These are phyloP conservation scores for Wickerhamomyces chambardii DNA, from an alignment of 805 yeast genomes.

Conservation along the genomic window DNA sequence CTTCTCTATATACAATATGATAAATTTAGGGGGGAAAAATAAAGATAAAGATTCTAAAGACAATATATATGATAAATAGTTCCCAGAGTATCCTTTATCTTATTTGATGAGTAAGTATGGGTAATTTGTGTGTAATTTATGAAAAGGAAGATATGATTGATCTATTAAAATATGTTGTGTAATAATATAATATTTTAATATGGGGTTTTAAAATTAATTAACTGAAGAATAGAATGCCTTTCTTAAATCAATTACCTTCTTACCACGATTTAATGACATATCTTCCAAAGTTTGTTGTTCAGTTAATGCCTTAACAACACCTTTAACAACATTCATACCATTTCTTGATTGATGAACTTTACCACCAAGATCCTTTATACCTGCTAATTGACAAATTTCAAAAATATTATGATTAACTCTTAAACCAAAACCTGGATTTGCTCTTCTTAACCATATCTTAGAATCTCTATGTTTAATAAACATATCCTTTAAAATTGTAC, in stretches of 20 bases:
- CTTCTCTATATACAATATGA: too few relatives aligned
- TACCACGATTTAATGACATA: constrained; percentile 86
- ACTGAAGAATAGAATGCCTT: constrained; percentile 67
- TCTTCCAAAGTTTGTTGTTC: constrained; percentile 80
- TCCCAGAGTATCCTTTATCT: too few relatives aligned
- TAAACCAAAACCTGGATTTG: constrained; percentile 90
- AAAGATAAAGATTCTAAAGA: too few relatives aligned
- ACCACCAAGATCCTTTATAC: constrained; percentile 88
- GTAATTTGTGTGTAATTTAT: too few relatives aligned
- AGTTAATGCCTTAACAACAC: constrained; percentile 75
- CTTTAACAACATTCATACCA: constrained; percentile 90
- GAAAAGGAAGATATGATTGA: background rate
- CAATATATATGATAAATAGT: too few relatives aligned
- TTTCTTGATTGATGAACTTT: constrained; percentile 90
- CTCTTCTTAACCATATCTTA: constrained; percentile 69
- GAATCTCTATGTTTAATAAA: constrained; percentile 85
- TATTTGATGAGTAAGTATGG: too few relatives aligned
- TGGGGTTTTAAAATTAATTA: constrained; percentile 1
- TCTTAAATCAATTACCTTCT: constrained; percentile 88
- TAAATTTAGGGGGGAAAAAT: too few relatives aligned
- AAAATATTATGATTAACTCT: constrained; percentile 85
- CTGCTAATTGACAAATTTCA: constrained; percentile 88
- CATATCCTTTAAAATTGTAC: constrained; percentile 83
- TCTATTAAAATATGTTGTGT: background rate
- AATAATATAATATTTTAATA: background rate